Percentiles rank a stretch among this genome's conserved stretches.
phyloP scores from a whole-genome alignment of 2,329 filamentous ascomycete genomes.

The Trichophyton verrucosum region DNA sequence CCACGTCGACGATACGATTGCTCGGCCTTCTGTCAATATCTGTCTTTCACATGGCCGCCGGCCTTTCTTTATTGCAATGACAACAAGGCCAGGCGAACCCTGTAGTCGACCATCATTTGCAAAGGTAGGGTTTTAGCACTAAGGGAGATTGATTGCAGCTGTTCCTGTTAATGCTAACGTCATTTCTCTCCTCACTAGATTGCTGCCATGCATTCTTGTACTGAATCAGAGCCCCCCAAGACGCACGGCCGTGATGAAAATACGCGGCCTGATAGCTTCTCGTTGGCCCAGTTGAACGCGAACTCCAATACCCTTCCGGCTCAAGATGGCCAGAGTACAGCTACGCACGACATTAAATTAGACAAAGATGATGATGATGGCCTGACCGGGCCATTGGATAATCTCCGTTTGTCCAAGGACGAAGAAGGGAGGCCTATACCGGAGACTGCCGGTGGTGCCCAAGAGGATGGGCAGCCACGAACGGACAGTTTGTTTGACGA shows the following conservation, averaged over 20 bases:
- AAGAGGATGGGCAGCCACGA: conserved; percentile 23
- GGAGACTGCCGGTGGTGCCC: conserved; percentile 19
- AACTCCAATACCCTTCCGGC: not conserved
- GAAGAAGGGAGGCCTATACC: conserved; percentile 10
- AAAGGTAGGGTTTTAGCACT: conserved; percentile 44
- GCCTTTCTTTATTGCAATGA: conserved; percentile 1
- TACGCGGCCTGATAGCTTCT: not conserved
- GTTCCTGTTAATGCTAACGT: not conserved
- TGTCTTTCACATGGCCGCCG: not conserved
- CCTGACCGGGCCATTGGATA: conserved; percentile 24
- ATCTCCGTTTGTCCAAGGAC: conserved; percentile 23
- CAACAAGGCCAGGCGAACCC: conserved; percentile 4
- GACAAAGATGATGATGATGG: conserved; percentile 13
- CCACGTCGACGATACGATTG: not conserved
- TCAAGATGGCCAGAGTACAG: not conserved
- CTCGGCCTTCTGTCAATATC: not conserved
- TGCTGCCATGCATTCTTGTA: conserved; percentile 31
- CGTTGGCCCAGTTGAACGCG: not conserved
- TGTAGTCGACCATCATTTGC: conserved; percentile 53
- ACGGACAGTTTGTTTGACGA: conserved; percentile 32
- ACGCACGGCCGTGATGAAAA: conserved; percentile 12
- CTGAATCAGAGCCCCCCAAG: conserved; percentile 18
- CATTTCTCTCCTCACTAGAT: conserved; percentile 20
- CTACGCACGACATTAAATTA: not conserved
- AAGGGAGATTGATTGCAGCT: not conserved